Percentiles rank a stretch among this genome's conserved stretches.
phyloP scores from a whole-genome alignment of 768 basidiomycete genomes.

The Suillus americanus region DNA sequence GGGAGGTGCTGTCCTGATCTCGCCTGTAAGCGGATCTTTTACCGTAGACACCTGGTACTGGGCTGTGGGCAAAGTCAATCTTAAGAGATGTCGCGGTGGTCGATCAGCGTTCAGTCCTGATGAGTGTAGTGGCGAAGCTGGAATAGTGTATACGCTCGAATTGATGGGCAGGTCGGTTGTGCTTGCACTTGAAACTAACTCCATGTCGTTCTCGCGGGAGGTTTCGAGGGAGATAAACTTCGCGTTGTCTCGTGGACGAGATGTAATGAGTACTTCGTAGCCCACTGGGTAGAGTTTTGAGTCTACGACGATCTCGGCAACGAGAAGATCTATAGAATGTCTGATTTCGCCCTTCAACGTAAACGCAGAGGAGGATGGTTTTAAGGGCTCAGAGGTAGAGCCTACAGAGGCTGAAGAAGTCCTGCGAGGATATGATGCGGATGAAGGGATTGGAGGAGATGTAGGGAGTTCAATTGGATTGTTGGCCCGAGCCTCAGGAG shows the following conservation, averaged over 20 bases:
- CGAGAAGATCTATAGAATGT: conserved; percentile 65
- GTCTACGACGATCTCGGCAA: conserved; percentile 80
- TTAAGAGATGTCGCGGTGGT: conserved; percentile 69
- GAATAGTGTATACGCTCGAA: conserved; percentile 70
- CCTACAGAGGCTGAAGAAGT: conserved; percentile 27
- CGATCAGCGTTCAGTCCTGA: conserved; percentile 56
- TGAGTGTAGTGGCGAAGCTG: conserved; percentile 80
- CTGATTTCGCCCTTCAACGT: conserved; percentile 61
- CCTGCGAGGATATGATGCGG: conserved; percentile 16
- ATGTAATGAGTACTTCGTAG: conserved; percentile 55
- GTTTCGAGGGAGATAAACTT: conserved; percentile 35
- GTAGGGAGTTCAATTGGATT: conserved; percentile 18
- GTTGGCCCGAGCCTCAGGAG: conserved; percentile 16
- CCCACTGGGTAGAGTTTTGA: conserved; percentile 77
- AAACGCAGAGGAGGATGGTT: conserved; percentile 53
- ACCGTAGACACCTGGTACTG: conserved; percentile 76
- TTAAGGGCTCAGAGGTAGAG: conserved; percentile 36
- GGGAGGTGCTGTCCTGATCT: conserved; percentile 54
- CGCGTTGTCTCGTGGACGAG: conserved; percentile 40
- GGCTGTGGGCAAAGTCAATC: conserved; percentile 79
- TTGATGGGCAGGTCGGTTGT: conserved; percentile 47
- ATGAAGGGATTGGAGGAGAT: conserved; percentile 20
- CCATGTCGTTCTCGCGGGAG: conserved; percentile 16
- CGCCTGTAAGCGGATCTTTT: conserved; percentile 78
- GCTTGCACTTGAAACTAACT: conserved; percentile 1